These are phyloP conservation scores for Blastosporella zonata DNA, from an alignment of 1,284 basidiomycete species.

Conservation along the genomic window DNA sequence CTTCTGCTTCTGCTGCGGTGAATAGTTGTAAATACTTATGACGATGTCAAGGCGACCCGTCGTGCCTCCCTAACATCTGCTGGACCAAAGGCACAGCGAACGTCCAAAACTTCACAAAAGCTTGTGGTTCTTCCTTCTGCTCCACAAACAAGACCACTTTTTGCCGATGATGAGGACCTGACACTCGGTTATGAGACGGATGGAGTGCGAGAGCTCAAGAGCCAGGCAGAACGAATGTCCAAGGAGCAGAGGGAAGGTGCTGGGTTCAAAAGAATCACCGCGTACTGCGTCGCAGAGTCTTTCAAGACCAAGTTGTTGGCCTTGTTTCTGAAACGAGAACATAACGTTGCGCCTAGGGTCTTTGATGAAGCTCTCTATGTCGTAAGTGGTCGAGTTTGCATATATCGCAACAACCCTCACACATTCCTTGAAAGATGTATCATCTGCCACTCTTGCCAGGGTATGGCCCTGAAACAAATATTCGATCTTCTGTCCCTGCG, in stretches of 20 bases:
- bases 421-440: slow-evolving; percentile 61
- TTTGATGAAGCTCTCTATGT: slow-evolving; percentile 94
- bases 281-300: slow-evolving; percentile 83
- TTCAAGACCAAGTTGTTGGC: slow-evolving; percentile 80
- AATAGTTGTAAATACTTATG: too few species aligned
- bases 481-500: slow-evolving; percentile 78
- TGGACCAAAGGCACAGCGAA: slow-evolving; percentile 60
- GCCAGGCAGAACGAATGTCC: slow-evolving; percentile 76
- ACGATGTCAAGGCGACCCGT: slow-evolving; percentile 8
- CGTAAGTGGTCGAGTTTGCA: slow-evolving; percentile 47
- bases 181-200: slow-evolving; percentile 65
- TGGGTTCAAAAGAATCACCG: slow-evolving; percentile 77
- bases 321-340: slow-evolving; percentile 88
- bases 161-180: slow-evolving; percentile 51
- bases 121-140: slow-evolving; percentile 90
- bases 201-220: slow-evolving; percentile 70
- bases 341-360: slow-evolving; percentile 85
- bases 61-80: slow-evolving; percentile 15
- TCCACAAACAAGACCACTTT: slow-evolving; percentile 83
- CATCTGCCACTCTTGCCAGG: slow-evolving; percentile 90
- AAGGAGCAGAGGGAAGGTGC: slow-evolving; percentile 74
- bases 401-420: background rate
- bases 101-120: slow-evolving; percentile 90
- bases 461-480: slow-evolving; percentile 81
- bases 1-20: background rate